Evolutionary conservation across 176 grass and related monocot species (phyloP), one percentile per base, ranked within the genome.

Genomic region (Hyparrhenia diplandra): DNA sequence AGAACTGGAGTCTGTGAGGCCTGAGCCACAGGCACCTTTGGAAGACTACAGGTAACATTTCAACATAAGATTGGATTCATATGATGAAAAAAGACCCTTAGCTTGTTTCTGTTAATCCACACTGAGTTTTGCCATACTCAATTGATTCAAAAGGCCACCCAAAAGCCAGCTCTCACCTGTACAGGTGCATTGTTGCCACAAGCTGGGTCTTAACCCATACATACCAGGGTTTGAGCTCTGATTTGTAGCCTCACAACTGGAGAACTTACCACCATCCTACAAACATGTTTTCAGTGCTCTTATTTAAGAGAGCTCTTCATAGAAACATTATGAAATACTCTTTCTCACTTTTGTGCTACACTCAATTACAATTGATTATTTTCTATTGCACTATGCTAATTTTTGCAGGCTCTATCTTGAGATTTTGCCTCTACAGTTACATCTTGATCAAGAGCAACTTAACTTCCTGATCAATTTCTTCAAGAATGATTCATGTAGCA

Each of bases 361-460:
- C n/a, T n/a, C 13, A 31, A 60, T 21, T 71, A 73, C 23, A 41
- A 60, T 42, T 72, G 21, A 77, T 34, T 37, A 4, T 59, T 21
- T 82, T 85, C 40, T 76, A 58, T 78, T 89, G 52, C 54, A 28
- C 43, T 76, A 74, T 86, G 68, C 8, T 35, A 73, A 68, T 34
- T 41, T 87, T 81, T 87, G 68, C 86, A 99, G 96, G 81, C 86
- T 95, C 54, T 71, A 70, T 82, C 85, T 99, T 14, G 90, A 99
- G 83, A 82, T 99, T 88, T 79, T 94, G 72, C 96, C 96, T 67
- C 81, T 99, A 40, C 90, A 90, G 24, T 84, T 99, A 49, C 96
- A 99, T 99, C 87, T 99, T 79, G 92, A 99, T 90, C 96, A 99
- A 86, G 90, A 80, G 21, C 96, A 95, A 40, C 88, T 99, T 66